Conservation (phyloP, 257 asterid genomes). For the Nicotiana paniculata region DNA sequence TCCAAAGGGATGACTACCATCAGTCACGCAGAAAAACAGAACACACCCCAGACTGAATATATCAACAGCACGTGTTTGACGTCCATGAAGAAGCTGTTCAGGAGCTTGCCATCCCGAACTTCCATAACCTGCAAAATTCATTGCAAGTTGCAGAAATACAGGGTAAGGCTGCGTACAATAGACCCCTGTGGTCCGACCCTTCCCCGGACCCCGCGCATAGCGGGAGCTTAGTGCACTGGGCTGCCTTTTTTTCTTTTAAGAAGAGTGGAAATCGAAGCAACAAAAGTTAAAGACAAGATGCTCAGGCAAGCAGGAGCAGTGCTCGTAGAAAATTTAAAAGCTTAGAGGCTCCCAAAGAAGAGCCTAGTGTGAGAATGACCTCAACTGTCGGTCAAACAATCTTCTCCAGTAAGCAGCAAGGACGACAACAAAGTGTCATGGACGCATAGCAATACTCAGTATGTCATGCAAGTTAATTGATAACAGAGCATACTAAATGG, state of each 20-base stretch:
- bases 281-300: not conserved
- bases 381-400: not conserved
- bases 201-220: no score
- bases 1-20: slow-evolving; percentile 94
- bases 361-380: not conserved
- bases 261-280: not conserved
- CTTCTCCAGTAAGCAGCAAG: not conserved
- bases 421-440: not conserved
- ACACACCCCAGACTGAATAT: slow-evolving; percentile 85
- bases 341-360: not conserved
- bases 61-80: slow-evolving; percentile 94
- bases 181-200: no score
- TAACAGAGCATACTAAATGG: not conserved
- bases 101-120: slow-evolving; percentile 99
- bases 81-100: slow-evolving; percentile 86
- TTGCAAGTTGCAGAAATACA: not conserved
- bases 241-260: not conserved
- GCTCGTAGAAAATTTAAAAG: not conserved
- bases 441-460: not conserved
- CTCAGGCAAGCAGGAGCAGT: not conserved
- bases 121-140: slow-evolving; percentile 61
- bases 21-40: slow-evolving; percentile 76
- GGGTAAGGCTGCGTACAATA: no score
- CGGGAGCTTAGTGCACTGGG: no score
- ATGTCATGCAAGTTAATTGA: not conserved